Evolutionary conservation across 306 rosid genomes (phyloP).

Genomic region (Quercus dentata): DNA sequence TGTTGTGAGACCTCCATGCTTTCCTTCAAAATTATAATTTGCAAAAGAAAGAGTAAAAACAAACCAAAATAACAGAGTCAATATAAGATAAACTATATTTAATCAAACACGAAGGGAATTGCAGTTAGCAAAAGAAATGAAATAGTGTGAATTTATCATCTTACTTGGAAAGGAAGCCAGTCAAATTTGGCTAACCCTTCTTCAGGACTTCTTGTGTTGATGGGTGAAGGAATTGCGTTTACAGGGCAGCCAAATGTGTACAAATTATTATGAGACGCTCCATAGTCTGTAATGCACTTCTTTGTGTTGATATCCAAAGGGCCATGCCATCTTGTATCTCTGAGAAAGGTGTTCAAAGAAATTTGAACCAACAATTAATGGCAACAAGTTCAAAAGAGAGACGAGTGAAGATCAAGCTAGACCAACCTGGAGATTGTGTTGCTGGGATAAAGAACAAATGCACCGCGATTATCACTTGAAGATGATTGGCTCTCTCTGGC

Average conservation of each 20-base stretch:
- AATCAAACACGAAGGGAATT: background rate
- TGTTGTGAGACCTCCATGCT: constrained; percentile 15
- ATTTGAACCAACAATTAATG: background rate
- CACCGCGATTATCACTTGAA: constrained; percentile 16
- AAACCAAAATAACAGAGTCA: background rate
- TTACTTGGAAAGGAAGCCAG: constrained; percentile 32
- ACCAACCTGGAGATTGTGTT: constrained; percentile 35
- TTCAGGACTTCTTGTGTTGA: constrained; percentile 19
- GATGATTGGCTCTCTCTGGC: constrained; percentile 24
- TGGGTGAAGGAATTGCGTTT: constrained; percentile 24
- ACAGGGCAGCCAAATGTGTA: constrained; percentile 18
- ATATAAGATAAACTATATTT: background rate
- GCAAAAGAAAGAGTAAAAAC: background rate
- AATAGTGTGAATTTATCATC: background rate
- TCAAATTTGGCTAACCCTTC: constrained; percentile 18
- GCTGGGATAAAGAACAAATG: constrained; percentile 8
- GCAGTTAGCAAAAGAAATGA: background rate
- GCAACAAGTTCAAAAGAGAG: background rate
- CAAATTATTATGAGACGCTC: constrained; percentile 16
- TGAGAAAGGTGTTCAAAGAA: constrained; percentile 10
- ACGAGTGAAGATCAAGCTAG: background rate
- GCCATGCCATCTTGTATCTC: constrained; percentile 38
- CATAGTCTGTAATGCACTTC: constrained; percentile 26
- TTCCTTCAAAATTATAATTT: constrained; percentile 21
- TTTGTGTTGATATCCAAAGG: constrained; percentile 28